Conservation (phyloP, 768 basidiomycete genomes). For the Tremella yokohamensis region DNA sequence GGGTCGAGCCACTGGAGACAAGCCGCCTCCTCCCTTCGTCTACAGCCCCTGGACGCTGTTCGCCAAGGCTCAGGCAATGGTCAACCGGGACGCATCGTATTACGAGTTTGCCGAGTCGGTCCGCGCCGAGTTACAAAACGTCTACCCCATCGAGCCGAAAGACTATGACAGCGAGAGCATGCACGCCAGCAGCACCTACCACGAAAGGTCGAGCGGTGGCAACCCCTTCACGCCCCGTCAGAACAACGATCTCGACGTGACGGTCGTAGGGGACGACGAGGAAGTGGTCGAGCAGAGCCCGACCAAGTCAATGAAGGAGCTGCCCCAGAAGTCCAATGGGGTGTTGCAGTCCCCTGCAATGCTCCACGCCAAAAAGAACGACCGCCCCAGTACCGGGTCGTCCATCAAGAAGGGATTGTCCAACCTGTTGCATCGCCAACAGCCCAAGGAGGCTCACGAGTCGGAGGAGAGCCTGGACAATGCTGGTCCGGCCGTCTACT, state of each 20-base stretch:
- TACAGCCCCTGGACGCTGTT: slow-evolving; percentile 50
- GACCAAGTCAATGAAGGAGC: not conserved
- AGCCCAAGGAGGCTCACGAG: not conserved
- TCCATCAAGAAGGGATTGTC: not conserved
- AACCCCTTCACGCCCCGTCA: slow-evolving; percentile 11
- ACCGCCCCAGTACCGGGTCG: slow-evolving; percentile 1
- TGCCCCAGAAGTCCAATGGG: not conserved
- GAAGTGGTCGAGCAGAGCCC: slow-evolving; percentile 1
- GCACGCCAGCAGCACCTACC: slow-evolving; percentile 24
- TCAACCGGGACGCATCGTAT: slow-evolving; percentile 33
- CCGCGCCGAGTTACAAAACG: slow-evolving; percentile 25
- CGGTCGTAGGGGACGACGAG: not conserved
- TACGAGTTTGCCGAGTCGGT: slow-evolving; percentile 29
- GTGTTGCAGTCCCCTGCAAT: not conserved
- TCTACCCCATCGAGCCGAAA: slow-evolving; percentile 29
- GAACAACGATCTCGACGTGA: slow-evolving; percentile 7
- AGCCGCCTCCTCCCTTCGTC: slow-evolving; percentile 47
- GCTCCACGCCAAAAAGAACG: not conserved
- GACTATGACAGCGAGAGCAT: slow-evolving; percentile 42
- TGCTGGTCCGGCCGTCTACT: slow-evolving; percentile 13
- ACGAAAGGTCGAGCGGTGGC: too few species aligned
- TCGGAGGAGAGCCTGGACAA: slow-evolving; percentile 3
- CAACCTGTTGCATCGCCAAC: not conserved
- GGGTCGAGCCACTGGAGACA: slow-evolving; percentile 33
- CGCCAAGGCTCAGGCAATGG: slow-evolving; percentile 46